Evolutionary conservation across 2,329 filamentous ascomycete genomes (phyloP), one percentile per base, ranked within the genome.

Genomic region (Sclerotinia subarctica): DNA sequence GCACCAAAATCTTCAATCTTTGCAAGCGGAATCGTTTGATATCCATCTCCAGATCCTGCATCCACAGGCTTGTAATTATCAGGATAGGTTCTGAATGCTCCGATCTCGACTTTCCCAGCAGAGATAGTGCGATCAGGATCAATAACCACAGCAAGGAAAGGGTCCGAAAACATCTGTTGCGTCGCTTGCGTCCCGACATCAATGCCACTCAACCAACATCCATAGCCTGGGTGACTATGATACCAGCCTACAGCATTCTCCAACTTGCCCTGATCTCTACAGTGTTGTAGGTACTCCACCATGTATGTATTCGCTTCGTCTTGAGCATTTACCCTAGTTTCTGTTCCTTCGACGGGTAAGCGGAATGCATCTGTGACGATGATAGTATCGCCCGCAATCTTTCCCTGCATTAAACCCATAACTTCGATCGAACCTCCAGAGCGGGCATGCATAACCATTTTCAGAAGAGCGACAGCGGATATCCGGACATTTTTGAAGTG

Each of bases 361-460:
- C 94, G 88, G 80, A 98, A 95, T 35, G 94, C 93, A 77, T 99
- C 95, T 1, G 94, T 98, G 66, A 99, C 90, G 73, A 99, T 88
- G 76, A 99, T 92, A 1, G 91, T 86, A 75, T 96, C 90, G 53
- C 89, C 88, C 72, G 92, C 87, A 62, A 97, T 90, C 79, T 96
- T 97, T 70, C 95, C 95, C 77, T 96, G 91, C 95, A 99, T 99
- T 74, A 99, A 80, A 68, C 95, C 95, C 95, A 99, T 99, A 75
- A 99, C 87, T 82, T 99, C 95, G 72, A 98, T 86, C 38, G 87
- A 88, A 68, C 95, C 94, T 72, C 95, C 95, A 0, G 93, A 94
- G n/a, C 95, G 91, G 13, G 95, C 95, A 79, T 99, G 95, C 92
- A 97, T 98, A 72, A 96, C 93, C 95, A 99, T 99, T 82, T 99